Percentiles rank a stretch among this genome's conserved stretches.
Conservation (phyloP, 371 early-diverging fungal species). For the Syncephalastrum monosporum region DNA sequence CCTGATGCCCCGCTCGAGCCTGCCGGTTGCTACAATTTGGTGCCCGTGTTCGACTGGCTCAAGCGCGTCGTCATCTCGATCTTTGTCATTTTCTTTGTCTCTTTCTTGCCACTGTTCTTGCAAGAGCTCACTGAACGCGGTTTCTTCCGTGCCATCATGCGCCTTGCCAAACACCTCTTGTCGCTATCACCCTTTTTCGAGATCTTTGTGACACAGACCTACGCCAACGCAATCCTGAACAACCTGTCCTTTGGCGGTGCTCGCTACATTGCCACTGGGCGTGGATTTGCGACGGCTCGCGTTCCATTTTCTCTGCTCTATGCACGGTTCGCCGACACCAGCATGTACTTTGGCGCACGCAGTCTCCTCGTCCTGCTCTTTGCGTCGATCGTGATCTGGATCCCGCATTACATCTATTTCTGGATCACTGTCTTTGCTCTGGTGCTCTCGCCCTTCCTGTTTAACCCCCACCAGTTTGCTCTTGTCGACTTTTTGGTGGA, state of each 20-base stretch:
- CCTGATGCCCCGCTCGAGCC: constrained; percentile 43
- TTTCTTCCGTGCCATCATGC: constrained; percentile 63
- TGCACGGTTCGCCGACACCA: constrained; percentile 77
- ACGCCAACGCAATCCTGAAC: constrained; percentile 74
- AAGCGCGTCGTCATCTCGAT: constrained; percentile 77
- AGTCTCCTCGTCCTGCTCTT: constrained; percentile 66
- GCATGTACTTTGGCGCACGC: constrained; percentile 76
- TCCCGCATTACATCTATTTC: constrained; percentile 76
- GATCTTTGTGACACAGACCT: constrained; percentile 86
- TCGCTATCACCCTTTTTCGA: constrained; percentile 87
- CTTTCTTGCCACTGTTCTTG: constrained; percentile 82
- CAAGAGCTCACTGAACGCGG: constrained; percentile 88
- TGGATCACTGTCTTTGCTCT: constrained; percentile 80
- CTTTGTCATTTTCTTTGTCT: constrained; percentile 71
- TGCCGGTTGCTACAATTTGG: constrained; percentile 67
- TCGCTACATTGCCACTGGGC: constrained; percentile 84
- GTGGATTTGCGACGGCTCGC: constrained; percentile 86
- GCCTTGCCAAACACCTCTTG: constrained; percentile 80
- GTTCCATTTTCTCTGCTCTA: constrained; percentile 72
- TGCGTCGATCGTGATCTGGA: constrained; percentile 68
- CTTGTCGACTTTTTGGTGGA: constrained; percentile 75
- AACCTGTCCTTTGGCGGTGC: constrained; percentile 84
- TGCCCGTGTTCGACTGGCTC: constrained; percentile 77
- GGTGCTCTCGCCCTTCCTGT: constrained; percentile 74
- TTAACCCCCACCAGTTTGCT: constrained; percentile 83